A percentile compares a stretch with the other conserved stretches of the same genome.
Conservation (phyloP, 345 rosid genomes). For the Syzygium grande region DNA sequence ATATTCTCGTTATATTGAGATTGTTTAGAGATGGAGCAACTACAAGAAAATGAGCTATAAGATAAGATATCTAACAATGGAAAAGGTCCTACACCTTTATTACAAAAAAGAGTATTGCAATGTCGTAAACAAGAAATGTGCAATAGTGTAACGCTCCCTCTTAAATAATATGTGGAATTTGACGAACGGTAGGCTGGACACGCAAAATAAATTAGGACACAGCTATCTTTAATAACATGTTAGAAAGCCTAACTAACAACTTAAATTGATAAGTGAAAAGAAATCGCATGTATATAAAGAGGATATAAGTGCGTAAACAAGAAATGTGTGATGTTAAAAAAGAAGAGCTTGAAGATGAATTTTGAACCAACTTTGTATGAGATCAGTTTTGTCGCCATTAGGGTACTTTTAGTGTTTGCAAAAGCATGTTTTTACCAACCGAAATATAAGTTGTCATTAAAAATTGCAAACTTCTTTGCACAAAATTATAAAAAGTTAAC, state of each 20-base stretch:
- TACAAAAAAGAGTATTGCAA: background rate
- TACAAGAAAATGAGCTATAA: background rate
- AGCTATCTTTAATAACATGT: accelerated
- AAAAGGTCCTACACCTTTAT: accelerated
- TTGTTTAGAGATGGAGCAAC: background rate
- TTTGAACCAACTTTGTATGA: background rate
- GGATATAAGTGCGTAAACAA: accelerated
- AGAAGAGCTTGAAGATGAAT: background rate
- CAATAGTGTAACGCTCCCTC: background rate
- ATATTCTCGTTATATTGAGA: background rate
- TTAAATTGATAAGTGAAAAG: background rate
- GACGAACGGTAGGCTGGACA: accelerated
- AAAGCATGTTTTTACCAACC: background rate
- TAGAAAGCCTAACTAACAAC: accelerated
- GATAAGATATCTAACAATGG: background rate
- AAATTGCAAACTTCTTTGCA: background rate
- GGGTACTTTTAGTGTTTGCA: background rate
- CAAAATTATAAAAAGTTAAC: background rate
- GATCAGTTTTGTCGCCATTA: background rate
- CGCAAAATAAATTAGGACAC: accelerated
- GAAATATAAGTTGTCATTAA: background rate
- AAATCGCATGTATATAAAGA: background rate
- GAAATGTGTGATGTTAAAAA: accelerated
- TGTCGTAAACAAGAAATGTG: background rate
- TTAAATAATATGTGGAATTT: background rate